A percentile compares a stretch with the other conserved stretches of the same genome.
These are phyloP conservation scores for Phytophthora litchii DNA, from an alignment of 352 stramenopile genomes.

Conservation along the genomic window DNA sequence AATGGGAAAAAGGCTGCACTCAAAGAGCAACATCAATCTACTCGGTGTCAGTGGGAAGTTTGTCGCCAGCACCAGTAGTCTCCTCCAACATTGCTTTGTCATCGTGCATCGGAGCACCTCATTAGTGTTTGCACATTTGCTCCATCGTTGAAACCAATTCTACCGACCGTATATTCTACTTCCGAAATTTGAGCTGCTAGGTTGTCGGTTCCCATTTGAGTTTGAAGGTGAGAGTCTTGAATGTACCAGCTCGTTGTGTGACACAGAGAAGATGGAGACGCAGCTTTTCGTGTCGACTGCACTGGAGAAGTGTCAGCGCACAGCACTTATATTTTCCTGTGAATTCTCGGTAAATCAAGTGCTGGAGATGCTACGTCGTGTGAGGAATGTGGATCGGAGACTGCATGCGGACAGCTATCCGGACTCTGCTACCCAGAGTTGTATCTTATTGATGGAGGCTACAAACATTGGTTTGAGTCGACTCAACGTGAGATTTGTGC, in stretches of 20 bases:
- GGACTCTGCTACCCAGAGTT: constrained; percentile 71
- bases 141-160: constrained; percentile 19
- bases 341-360: constrained; percentile 74
- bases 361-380: constrained; percentile 70
- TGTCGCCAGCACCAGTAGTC: constrained; percentile 5
- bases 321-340: constrained; percentile 69
- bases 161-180: constrained; percentile 67
- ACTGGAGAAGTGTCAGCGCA: constrained; percentile 33
- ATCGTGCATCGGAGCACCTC: constrained; percentile 19
- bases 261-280: constrained; percentile 50
- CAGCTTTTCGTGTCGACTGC: constrained; percentile 37
- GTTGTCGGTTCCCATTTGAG: constrained; percentile 71
- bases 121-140: constrained; percentile 3
- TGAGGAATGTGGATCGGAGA: constrained; percentile 67
- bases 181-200: constrained; percentile 44
- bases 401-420: constrained; percentile 65
- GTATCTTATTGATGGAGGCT: constrained; percentile 74
- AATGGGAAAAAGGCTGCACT: background rate
- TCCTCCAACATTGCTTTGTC: constrained; percentile 11
- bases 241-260: constrained; percentile 44
- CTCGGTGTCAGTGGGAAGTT: background rate
- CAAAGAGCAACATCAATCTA: constrained; percentile 31
- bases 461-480: constrained; percentile 74
- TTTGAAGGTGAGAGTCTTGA: constrained; percentile 48
- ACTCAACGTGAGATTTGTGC: constrained; percentile 43